Base-by-base conservation (phyloP, 2,329 filamentous ascomycete genomes). In the Fonsecaea nubica region DNA sequence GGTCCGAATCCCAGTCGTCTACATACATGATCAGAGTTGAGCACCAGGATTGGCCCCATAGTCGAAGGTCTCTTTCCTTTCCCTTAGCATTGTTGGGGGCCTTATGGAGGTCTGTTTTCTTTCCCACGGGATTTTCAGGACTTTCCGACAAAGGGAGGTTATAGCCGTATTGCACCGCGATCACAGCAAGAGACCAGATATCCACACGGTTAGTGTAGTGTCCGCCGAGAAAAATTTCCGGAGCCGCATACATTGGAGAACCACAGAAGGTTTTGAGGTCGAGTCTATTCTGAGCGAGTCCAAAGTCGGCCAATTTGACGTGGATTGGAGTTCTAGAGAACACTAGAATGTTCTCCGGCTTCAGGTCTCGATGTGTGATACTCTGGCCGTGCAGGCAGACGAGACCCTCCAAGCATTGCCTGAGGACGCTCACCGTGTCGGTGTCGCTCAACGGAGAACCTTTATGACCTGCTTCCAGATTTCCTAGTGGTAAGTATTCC, bases 341-440 rank as follows among this genome's bases (percentile, higher is more conserved):
- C 71, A 98, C 90, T 38, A 99, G 84, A 66, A 99, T 97, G 74
- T 99, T 99, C 81, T 98, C 95, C 0, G 95, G 95, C 76, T 99
- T 98, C 75, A 99, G 92, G 77, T 99, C 95, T 21, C 95, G 90
- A 79, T 99, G 95, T 0, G 93, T 97, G 72, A 99, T 97, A 74
- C 90, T 92, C 73, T 53, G 52, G 52, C 21, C n/a, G 77, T 98
- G 95, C 8, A 98, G 83, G 76, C 98, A 97, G 33, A 87, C 88
- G 60, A 99, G 81, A 2, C 93, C 94, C 71, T 89, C 86, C 48
- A 97, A 81, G 38, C 97, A 85, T 53, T 66, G 64, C 4, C 53
- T 36, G 13, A 58, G 53, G 25, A 63, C 42, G 59, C 25, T 25
- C 25, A 25, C 25, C 2, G 25, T 25, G 25, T 25, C 25, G 25